A percentile compares a stretch with the other conserved stretches of the same genome.
Evolutionary conservation across 129 eudicot species (phyloP).

Genomic region (Heracleum sosnowskyi): DNA sequence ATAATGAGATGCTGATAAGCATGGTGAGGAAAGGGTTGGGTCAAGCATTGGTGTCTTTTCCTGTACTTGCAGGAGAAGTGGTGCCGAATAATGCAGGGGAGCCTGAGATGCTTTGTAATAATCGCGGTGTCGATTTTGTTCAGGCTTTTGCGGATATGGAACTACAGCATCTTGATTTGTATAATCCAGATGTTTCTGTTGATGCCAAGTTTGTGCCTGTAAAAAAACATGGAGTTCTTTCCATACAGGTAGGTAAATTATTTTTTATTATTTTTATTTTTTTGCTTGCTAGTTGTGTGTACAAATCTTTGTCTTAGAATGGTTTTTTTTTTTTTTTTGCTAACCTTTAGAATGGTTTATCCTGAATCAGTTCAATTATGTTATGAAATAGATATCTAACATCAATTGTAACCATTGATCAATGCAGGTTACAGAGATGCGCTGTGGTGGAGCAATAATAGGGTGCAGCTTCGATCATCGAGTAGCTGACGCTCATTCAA

Average conservation of each 20-base stretch:
- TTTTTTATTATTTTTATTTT: too few species aligned
- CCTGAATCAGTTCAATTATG: too few species aligned
- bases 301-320: too few species aligned
- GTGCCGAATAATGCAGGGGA: constrained; percentile 45
- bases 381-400: too few species aligned
- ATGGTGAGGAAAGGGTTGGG: constrained; percentile 47
- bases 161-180: constrained; percentile 39
- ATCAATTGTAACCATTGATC: not conserved
- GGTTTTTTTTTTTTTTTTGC: too few species aligned
- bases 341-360: too few species aligned
- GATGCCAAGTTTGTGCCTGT: constrained; percentile 48
- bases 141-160: constrained; percentile 45
- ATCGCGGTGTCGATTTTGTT: constrained; percentile 61
- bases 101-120: constrained; percentile 64
- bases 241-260: constrained; percentile 87
- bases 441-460: not conserved
- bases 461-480: constrained; percentile 1
- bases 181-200: constrained; percentile 41
- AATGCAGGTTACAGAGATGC: constrained; percentile 1
- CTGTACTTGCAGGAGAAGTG: constrained; percentile 64
- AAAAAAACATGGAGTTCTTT: constrained; percentile 38
- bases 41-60: constrained; percentile 32
- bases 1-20: constrained; percentile 5
- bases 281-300: too few species aligned
- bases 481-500: constrained; percentile 6